Conservation (phyloP, 2,329 filamentous ascomycete genomes). For the Ophiocordyceps camponoti-rufipedis region DNA sequence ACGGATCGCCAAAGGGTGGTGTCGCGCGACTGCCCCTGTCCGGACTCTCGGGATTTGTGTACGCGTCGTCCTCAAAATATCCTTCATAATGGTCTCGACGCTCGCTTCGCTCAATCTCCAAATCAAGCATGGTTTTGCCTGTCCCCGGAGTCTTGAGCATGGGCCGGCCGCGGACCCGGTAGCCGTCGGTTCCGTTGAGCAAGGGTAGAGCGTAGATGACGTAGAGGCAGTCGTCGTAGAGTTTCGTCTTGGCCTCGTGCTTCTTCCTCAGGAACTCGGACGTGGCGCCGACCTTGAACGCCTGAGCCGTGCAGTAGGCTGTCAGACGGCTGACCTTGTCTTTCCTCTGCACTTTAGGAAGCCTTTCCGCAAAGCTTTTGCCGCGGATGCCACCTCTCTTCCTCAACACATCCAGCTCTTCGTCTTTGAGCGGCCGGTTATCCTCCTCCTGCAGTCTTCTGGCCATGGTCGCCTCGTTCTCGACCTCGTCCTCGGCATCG, state of each 20-base stretch:
- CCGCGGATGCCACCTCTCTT: conserved; percentile 44
- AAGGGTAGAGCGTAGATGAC: conserved; percentile 87
- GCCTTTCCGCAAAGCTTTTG: conserved; percentile 85
- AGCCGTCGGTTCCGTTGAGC: conserved; percentile 70
- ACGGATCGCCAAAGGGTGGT: conserved; percentile 14
- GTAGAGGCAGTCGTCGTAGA: conserved; percentile 96
- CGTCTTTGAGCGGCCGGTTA: conserved; percentile 45
- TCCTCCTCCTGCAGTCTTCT: conserved; percentile 35
- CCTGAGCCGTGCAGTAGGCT: conserved; percentile 90
- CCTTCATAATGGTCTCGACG: conserved; percentile 77
- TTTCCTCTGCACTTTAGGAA: conserved; percentile 73
- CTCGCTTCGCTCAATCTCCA: conserved; percentile 92
- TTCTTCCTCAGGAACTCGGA: conserved; percentile 74
- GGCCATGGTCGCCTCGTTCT: conserved; percentile 21
- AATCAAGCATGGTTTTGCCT: conserved; percentile 78
- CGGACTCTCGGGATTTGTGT: conserved; percentile 17
- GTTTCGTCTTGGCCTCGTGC: conserved; percentile 81
- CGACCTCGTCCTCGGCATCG: conserved; percentile 36
- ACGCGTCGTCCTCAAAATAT: conserved; percentile 63
- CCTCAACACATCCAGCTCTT: conserved; percentile 45
- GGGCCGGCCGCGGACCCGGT: conserved; percentile 74
- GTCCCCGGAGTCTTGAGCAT: conserved; percentile 78
- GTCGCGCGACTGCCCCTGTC: conserved; percentile 11
- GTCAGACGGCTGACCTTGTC: conserved; percentile 82
- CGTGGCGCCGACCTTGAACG: conserved; percentile 77